Base-by-base conservation (phyloP, 306 rosid genomes). In the Pyrus bretschneideri region DNA sequence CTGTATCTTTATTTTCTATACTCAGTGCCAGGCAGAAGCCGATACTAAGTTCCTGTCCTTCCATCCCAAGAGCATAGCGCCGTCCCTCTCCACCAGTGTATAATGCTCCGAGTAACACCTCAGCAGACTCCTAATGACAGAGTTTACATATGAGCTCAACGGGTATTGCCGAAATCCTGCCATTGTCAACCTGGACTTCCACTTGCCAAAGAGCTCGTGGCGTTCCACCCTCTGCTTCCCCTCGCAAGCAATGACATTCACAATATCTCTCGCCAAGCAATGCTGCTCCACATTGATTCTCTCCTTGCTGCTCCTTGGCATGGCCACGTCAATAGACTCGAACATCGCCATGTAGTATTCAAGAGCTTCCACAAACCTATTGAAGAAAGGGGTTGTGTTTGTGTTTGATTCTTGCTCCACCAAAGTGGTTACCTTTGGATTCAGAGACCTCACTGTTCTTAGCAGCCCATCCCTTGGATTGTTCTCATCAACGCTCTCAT, bases 321-420 rank as follows among this genome's bases (percentile, higher is more conserved):
- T 88, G 4, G 93, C 78, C 64, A 85, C 96, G 21, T 96, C 99
- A 21, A 96, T 92, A 3, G 98, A 96, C 86, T 92, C 99, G 2
- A 96, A 96, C 85, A 96, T 88, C 12, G 97, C 98, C 82, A 88
- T 67, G 86, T 96, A 96, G 89, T 89, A 92, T 22, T 91, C 93
- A 22, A 92, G 35, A 30, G 99, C 78, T 79, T 96, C 99, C n/a
- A 79, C 73, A 57, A 85, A 96, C 86, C 99, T 87, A 82, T 81
- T 76, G 80, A 84, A 85, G 82, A 96, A 96, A 25, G 96, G 96
- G 29, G 98, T 91, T 49, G 99, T 96, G 86, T 96, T 96, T 25
- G 98, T 91, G 88, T 96, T 96, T 19, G 96, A 92, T 79, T 96
- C 99, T 82, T 96, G 99, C 85, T 92, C 98, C 74, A 92, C 98